Percentiles rank a stretch among this genome's conserved stretches.
These are phyloP conservation scores for Tuctoria greenei DNA, from an alignment of 176 grass and related monocot species.

Conservation along the genomic window DNA sequence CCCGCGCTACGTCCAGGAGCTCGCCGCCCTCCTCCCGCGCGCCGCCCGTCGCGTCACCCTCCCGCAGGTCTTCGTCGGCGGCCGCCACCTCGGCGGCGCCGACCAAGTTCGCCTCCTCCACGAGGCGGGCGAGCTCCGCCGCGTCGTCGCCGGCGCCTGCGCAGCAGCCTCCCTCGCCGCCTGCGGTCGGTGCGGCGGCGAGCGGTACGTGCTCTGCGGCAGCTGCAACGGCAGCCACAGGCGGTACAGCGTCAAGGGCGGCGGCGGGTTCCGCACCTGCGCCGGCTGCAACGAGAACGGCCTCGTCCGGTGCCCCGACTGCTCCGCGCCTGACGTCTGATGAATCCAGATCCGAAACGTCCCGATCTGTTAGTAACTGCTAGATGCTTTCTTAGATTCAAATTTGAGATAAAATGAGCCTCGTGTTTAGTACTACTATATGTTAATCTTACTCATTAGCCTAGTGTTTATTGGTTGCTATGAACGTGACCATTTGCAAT, in stretches of 20 bases:
- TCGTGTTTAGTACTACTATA: conserved; percentile 7
- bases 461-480: conserved; percentile 30
- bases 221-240: conserved; percentile 75
- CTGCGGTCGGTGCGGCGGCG: conserved; percentile 57
- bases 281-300: conserved; percentile 94
- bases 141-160: conserved; percentile 41
- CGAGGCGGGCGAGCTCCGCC: conserved; percentile 67
- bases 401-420: conserved; percentile 20
- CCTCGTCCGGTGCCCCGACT: conserved; percentile 82
- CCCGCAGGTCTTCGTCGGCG: conserved; percentile 71
- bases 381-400: conserved; percentile 26
- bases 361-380: conserved; percentile 14
- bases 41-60: conserved; percentile 36
- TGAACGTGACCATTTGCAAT: conserved; percentile 25
- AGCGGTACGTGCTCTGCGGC: conserved; percentile 63
- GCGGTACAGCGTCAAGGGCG: conserved; percentile 61
- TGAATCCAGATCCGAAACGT: conserved; percentile 43
- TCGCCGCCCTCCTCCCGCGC: conserved; percentile 45
- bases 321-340: conserved; percentile 55
- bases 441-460: conserved; percentile 38
- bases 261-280: conserved; percentile 65
- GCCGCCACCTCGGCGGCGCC: conserved; percentile 61
- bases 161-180: conserved; percentile 13
- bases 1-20: conserved; percentile 57
- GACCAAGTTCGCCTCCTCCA: conserved; percentile 64